These are phyloP conservation scores for Plasmodium sp. DNA, from an alignment of 169 alveolate species.

Conservation along the genomic window DNA sequence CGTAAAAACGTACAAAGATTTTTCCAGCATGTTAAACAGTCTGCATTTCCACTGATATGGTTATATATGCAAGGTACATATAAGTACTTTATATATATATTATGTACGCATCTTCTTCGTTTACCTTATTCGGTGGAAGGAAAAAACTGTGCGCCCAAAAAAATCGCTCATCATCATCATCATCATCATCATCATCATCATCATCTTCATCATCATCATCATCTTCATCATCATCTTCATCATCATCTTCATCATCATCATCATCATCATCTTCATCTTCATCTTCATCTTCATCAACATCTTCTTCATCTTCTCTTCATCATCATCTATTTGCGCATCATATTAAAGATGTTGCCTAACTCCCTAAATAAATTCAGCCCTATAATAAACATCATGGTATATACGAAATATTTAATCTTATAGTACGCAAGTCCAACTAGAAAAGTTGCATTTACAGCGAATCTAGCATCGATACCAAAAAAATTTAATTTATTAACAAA, in stretches of 20 bases:
- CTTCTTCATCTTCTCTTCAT: not conserved
- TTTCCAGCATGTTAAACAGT: not conserved
- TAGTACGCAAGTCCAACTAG: constrained; percentile 8
- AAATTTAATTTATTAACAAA: not conserved
- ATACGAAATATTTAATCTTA: not conserved
- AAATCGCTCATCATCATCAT: not conserved
- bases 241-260: not conserved
- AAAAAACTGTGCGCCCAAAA: not conserved
- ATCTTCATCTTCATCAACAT: not conserved
- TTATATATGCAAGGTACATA: not conserved
- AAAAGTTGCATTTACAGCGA: not conserved
- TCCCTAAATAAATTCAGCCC: constrained; percentile 10
- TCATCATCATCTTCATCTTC: not conserved
- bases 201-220: not conserved
- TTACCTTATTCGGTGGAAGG: not conserved
- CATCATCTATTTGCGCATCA: not conserved
- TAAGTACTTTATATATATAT: not conserved
- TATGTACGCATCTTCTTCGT: not conserved
- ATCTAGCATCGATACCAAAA: constrained; percentile 5
- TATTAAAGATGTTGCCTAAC: not conserved
- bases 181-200: not conserved
- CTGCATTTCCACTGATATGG: not conserved
- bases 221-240: not conserved
- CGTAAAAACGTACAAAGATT: not conserved
- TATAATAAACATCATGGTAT: not conserved